These are phyloP conservation scores for Salix purpurea DNA, from an alignment of 345 rosid species.

Conservation along the genomic window DNA sequence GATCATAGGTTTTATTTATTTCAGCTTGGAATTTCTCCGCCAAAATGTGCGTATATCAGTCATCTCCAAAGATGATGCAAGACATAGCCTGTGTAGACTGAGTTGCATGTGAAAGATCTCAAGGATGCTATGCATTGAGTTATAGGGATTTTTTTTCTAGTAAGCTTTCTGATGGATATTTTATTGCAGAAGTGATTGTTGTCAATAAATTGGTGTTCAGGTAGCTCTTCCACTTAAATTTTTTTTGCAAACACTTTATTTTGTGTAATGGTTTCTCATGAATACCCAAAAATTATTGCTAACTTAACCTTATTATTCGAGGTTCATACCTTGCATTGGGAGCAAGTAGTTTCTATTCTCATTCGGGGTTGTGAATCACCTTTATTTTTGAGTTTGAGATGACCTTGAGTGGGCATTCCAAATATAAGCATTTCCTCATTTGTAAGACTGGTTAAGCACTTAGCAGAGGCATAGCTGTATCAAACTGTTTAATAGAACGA, in stretches of 20 bases:
- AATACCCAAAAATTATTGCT: neutral
- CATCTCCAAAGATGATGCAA: neutral
- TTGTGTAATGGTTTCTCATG: neutral
- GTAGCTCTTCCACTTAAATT: neutral
- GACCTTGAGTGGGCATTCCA: neutral
- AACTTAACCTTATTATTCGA: neutral
- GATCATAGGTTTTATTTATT: neutral
- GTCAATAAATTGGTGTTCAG: neutral
- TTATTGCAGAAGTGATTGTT: neutral
- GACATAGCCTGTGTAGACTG: neutral
- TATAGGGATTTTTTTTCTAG: neutral
- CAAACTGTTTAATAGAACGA: neutral
- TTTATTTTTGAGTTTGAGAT: neutral
- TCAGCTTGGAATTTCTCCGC: neutral
- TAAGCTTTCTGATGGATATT: neutral
- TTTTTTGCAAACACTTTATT: neutral
- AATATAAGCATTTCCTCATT: neutral
- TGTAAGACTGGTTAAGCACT: neutral
- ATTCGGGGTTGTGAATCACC: neutral
- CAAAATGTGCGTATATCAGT: neutral
- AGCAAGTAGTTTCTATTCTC: neutral
- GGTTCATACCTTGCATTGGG: neutral
- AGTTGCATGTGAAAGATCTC: neutral
- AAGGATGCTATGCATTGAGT: neutral
- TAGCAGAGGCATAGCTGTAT: neutral